Percentiles rank a stretch among this genome's conserved stretches.
These are phyloP conservation scores for Thecaphora thlaspeos DNA, from an alignment of 1,284 basidiomycete species.

Conservation along the genomic window DNA sequence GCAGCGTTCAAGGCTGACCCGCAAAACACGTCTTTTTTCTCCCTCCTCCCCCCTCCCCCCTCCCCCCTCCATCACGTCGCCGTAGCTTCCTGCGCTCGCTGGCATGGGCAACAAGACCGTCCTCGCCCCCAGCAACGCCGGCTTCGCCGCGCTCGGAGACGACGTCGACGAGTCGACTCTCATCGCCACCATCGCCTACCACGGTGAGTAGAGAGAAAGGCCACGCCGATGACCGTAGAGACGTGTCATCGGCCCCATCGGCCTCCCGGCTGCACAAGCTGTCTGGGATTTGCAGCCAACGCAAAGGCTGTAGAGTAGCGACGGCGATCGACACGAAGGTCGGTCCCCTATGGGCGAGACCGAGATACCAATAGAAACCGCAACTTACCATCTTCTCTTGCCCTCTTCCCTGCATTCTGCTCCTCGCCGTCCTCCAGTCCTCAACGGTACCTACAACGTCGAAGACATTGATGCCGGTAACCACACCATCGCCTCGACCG, in stretches of 20 bases:
- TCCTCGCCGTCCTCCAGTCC: conserved; percentile 50
- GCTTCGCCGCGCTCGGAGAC: conserved; percentile 52
- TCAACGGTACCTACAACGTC: conserved; percentile 63
- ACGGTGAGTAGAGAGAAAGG: conserved; percentile 58
- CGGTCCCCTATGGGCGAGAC: too few species aligned
- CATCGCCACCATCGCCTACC: conserved; percentile 66
- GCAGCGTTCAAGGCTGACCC: background rate
- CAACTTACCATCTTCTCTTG: too few species aligned
- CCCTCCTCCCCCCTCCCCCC: background rate
- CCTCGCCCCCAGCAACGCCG: conserved; percentile 59
- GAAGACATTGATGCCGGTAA: conserved; percentile 58
- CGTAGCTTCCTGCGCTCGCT: background rate
- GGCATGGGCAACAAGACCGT: conserved; percentile 51
- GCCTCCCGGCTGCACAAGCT: too few species aligned
- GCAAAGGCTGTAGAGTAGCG: too few species aligned
- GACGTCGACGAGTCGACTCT: conserved; percentile 60
- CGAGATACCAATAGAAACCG: too few species aligned
- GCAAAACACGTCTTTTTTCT: background rate
- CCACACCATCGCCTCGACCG: conserved; percentile 66
- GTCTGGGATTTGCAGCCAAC: too few species aligned
- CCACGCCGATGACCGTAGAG: too few species aligned
- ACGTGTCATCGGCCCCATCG: too few species aligned
- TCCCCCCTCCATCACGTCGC: conserved; percentile 20
- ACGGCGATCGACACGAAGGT: too few species aligned
- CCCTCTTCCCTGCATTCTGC: background rate